phyloP scores from a whole-genome alignment of 208 protist species.

The Leishmania major region DNA sequence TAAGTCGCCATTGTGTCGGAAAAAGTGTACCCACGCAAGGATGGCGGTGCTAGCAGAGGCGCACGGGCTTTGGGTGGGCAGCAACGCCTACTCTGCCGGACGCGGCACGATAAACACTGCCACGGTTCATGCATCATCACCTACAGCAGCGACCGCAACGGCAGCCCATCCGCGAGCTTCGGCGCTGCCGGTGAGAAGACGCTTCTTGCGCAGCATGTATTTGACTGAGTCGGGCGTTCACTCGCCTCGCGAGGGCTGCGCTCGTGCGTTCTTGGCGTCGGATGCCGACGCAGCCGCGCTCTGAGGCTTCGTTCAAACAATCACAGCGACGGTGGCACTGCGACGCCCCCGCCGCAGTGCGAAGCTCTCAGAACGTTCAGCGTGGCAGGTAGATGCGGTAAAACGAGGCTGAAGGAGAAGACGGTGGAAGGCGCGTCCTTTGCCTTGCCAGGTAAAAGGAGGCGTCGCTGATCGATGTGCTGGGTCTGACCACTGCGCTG shows the following conservation, averaged over 20 bases:
- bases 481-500: background rate
- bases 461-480: background rate
- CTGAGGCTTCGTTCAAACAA: background rate
- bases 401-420: background rate
- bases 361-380: slow-evolving; percentile 29
- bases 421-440: background rate
- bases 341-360: slow-evolving; percentile 33
- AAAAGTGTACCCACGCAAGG: slow-evolving; percentile 28
- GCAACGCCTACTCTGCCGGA: slow-evolving; percentile 58
- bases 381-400: background rate
- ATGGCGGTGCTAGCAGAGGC: background rate
- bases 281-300: background rate
- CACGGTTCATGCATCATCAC: slow-evolving; percentile 49
- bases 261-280: background rate
- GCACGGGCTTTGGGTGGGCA: background rate
- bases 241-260: background rate
- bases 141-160: slow-evolving; percentile 51
- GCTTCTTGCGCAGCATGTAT: slow-evolving; percentile 36
- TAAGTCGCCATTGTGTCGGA: slow-evolving; percentile 39
- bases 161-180: slow-evolving; percentile 40
- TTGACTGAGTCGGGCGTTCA: slow-evolving; percentile 15
- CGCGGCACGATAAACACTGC: slow-evolving; percentile 24
- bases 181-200: slow-evolving; percentile 27
- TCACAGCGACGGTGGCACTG: slow-evolving; percentile 33
- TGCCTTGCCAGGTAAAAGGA: background rate